Evolutionary conservation across 805 yeast species (phyloP), one percentile per base, ranked within the genome.

Genomic region (Schwanniomyces pseudopolymorphus): DNA sequence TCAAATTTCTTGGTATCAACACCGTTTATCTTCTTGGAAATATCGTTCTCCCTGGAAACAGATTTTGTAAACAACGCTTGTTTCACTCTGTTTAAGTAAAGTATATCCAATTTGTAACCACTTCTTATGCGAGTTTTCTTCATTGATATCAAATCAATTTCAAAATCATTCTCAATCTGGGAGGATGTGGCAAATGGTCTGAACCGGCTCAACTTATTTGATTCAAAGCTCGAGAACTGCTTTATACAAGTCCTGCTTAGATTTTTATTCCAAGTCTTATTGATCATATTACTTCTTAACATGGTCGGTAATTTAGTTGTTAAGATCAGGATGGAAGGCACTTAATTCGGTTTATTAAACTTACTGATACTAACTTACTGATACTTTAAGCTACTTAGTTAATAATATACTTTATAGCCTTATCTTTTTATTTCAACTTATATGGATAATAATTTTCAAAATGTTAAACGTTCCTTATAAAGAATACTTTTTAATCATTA

Each of bases 81-180:
- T 10, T 37, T 39, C 4, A 33, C 19, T 5, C 11, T 16, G 8
- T 33, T 11, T 16, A 22, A 37, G 16, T 33, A 26, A 7, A 21
- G n/a, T 3, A 16, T 17, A 11, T 33, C 35, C 5, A 21, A 8
- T n/a, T 38, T 38, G n/a, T 38, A 17, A 4, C 22, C 39, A 11
- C 27, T 39, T 4, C 26, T n/a, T 3, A 13, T 11, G 9, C 9
- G 22, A 2, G 52, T 54, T 46, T 56, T 59, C 37, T 46, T 57
- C 40, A 61, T 42, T 3, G 63, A 52, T 13, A 61, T 57, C 21
- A 47, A 47, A 49, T 61, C 64, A 42, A 61, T 60, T 36, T 61
- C 66, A 44, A 55, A 61, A 14, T 47, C 48, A 31, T 43, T 13
- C 46, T 54, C 42, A 44, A 48, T 20, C 27, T 37, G 45, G 16